Base-by-base conservation (phyloP, 371 early-diverging fungal species). In the Mucor indicus region DNA sequence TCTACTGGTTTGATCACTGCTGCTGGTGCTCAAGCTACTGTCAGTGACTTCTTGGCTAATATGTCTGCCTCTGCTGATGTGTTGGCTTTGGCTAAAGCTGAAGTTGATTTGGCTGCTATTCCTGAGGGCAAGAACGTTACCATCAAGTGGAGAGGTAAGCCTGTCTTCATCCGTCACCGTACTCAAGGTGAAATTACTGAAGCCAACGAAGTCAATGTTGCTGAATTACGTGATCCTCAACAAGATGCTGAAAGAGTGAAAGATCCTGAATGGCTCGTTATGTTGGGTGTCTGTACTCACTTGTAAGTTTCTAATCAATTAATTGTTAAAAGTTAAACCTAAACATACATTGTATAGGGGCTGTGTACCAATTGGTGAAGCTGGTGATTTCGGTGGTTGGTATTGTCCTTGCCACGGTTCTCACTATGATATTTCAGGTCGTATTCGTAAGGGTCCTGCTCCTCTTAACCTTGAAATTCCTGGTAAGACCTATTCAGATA, bases 341-440 rank as follows among this genome's bases (percentile, higher is more conserved):
- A n/a, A n/a, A n/a, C n/a, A n/a, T n/a, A n/a, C n/a, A n/a, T n/a
- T n/a, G n/a, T n/a, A n/a, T n/a, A n/a, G 86, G 67, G 94, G 98
- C 65, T 98, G 98, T 80, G 97, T 98, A 41, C 98, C 98, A 50
- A 89, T 96, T 61, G 96, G 95, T 51, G 96, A 98, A 69, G 87
- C 96, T 70, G 97, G 97, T 75, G 98, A 97, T 56, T 98, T 77
- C 65, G 95, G 93, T 60, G 98, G 97, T 53, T 98, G 97, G 97
- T 98, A 95, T 83, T 98, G 98, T 83, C 98, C 98, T 47, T 98
- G 98, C 88, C 96, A 95, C 78, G 97, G 98, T 60, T 96, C 96
- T 49, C 96, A 95, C 70, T 94, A 95, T 62, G 94, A 93, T 62
- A 90, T 91, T 60, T 89, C 90, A 50, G 94, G 94, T 44, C 93